These are phyloP conservation scores for Clonostachys sp. DNA, from an alignment of 2,329 filamentous ascomycete species.

Conservation along the genomic window DNA sequence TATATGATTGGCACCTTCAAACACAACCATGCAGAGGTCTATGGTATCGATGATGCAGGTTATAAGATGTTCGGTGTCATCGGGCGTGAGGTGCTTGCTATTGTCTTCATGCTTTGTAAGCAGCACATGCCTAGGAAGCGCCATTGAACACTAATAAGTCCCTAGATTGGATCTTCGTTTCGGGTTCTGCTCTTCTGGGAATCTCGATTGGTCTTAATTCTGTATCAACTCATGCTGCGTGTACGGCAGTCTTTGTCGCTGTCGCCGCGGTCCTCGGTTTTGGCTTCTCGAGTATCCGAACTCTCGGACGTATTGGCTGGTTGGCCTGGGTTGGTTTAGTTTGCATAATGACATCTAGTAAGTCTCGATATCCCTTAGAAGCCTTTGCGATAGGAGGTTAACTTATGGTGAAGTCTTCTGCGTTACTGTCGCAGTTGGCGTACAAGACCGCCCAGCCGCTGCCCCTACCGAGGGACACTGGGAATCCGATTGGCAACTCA, in stretches of 20 bases:
- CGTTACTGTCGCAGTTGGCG: constrained; percentile 49
- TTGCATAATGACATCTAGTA: constrained; percentile 51
- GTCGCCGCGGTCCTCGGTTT: constrained; percentile 21
- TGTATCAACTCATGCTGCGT: constrained; percentile 27
- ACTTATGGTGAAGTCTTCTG: constrained; percentile 9
- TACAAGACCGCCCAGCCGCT: constrained; percentile 50
- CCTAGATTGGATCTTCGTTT: constrained; percentile 9
- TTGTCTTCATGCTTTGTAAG: constrained; percentile 24
- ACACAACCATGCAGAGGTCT: constrained; percentile 40
- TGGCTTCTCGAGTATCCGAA: constrained; percentile 22
- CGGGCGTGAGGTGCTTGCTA: constrained; percentile 34
- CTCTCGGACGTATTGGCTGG: constrained; percentile 22
- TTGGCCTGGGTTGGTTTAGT: constrained; percentile 24
- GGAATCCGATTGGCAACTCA: constrained; percentile 18
- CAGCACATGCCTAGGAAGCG: background rate
- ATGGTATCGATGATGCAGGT: constrained; percentile 48
- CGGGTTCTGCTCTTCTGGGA: constrained; percentile 31
- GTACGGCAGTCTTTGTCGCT: constrained; percentile 32
- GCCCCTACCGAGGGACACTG: constrained; percentile 39
- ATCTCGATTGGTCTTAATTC: constrained; percentile 32
- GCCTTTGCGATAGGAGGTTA: background rate
- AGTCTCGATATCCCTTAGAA: constrained; percentile 4
- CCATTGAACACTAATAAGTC: background rate
- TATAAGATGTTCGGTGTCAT: constrained; percentile 38
- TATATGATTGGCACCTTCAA: constrained; percentile 50